Evolutionary conservation across 176 grass and related monocot species (phyloP).

Genomic region (Ensete ventricosum): DNA sequence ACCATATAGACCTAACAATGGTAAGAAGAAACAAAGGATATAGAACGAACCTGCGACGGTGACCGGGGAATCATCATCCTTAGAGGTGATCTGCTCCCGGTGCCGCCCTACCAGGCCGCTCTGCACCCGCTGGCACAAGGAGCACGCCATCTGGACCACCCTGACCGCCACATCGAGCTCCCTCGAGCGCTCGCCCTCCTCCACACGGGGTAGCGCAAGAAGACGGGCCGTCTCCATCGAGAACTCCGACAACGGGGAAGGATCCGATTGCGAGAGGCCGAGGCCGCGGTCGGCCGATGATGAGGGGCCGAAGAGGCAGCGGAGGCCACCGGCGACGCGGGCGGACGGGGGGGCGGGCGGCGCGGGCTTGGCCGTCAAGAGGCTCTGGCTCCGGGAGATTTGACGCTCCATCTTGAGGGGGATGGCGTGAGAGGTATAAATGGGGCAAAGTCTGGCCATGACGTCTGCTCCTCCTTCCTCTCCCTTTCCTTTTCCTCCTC

Average conservation of each 20-base stretch:
- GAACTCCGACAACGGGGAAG: too few species aligned
- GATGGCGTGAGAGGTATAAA: background rate
- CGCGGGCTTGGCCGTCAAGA: too few species aligned
- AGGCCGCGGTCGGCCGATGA: background rate
- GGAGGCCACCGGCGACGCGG: too few species aligned
- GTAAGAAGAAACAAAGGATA: background rate
- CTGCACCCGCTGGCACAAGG: slow-evolving; percentile 77
- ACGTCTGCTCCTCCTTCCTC: too few species aligned
- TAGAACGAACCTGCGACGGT: slow-evolving; percentile 60
- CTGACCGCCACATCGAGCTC: slow-evolving; percentile 79
- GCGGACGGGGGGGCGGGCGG: too few species aligned
- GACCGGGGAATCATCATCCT: slow-evolving; percentile 77
- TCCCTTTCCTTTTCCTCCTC: too few species aligned
- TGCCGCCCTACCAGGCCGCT: slow-evolving; percentile 30
- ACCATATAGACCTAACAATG: background rate
- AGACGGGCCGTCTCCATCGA: background rate
- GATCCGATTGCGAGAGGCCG: background rate
- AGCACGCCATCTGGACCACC: slow-evolving; percentile 77
- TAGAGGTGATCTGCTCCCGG: slow-evolving; percentile 33
- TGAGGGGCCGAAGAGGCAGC: background rate
- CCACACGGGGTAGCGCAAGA: slow-evolving; percentile 3
- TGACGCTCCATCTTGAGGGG: background rate
- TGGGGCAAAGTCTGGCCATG: background rate
- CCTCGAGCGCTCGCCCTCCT: slow-evolving; percentile 29
- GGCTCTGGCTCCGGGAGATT: too few species aligned